Evolutionary conservation across 2,329 filamentous ascomycete species (phyloP).

Genomic region (Xylariaceae sp.): DNA sequence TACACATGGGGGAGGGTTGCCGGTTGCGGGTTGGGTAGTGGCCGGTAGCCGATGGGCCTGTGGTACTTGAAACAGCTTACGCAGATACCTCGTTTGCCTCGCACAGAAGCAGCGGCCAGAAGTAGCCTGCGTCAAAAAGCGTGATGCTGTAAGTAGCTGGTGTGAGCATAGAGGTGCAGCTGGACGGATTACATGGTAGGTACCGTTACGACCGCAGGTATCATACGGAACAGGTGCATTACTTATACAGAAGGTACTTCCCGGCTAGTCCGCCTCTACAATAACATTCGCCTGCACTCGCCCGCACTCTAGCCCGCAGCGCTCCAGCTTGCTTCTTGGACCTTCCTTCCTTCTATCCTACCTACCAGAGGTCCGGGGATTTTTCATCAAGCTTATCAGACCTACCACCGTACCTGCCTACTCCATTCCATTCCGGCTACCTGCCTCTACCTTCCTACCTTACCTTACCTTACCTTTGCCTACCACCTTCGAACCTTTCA

Average conservation of each 20-base stretch:
- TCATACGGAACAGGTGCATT: too few species aligned
- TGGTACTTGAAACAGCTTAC: neutral
- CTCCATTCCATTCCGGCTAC: neutral
- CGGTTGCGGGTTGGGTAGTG: neutral
- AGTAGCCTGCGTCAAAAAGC: neutral
- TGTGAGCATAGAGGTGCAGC: neutral
- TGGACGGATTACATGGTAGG: too few species aligned
- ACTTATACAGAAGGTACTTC: neutral
- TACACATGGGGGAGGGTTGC: neutral
- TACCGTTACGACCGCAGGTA: too few species aligned
- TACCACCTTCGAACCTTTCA: neutral
- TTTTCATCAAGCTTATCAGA: neutral
- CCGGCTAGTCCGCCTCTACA: neutral
- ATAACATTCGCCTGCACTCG: too few species aligned
- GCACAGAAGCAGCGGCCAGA: neutral
- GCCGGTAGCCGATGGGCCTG: neutral
- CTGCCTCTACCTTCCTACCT: neutral
- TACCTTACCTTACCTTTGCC: neutral
- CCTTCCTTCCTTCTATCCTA: neutral
- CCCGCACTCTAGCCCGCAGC: neutral
- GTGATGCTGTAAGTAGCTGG: neutral
- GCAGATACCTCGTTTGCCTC: neutral
- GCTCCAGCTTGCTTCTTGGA: neutral
- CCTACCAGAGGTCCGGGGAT: neutral
- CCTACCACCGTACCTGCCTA: neutral